Base-by-base conservation (phyloP, 2,329 filamentous ascomycete genomes). In the Sclerotinia trifoliorum region DNA sequence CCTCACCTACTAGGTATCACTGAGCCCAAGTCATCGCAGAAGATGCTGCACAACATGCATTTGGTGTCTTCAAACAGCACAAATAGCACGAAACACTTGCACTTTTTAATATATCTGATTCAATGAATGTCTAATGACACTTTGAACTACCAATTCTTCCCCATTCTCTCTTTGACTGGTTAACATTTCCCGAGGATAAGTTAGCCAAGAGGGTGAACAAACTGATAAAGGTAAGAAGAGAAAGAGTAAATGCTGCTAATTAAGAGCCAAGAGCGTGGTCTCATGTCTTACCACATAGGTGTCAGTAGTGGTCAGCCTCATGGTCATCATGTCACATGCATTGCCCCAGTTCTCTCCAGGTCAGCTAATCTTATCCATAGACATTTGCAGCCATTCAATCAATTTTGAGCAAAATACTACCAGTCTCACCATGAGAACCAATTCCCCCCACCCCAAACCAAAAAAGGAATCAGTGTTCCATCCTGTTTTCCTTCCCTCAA, bases 281-380 rank as follows among this genome's bases (percentile, higher is more conserved):
- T 48, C 57, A 48, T 48, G 44, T 61, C 19, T 48, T 46, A 62
- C 26, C 29, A 62, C 21, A 44, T 24, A 35, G 26, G 44, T 35
- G 26, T 48, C 21, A 26, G 13, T 26, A 39, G 21, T 62, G 21
- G 60, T 3, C 29, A 62, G 60, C 60, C 60, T 51, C 8, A 5
- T n/a, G 51, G 32, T 39, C 46, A 15, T 62, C 46, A 26, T 24
- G 46, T 62, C 60, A 62, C 58, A 39, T 51, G 29, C 44, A 26
- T 39, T 62, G 7, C 60, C 46, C 51, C 32, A 21, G 39, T 39
- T 26, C 21, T 51, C 46, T 62, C 39, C 29, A 21, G 44, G 44
- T 62, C 60, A 19, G 29, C 29, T 21, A 29, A 29, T 46, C 8
- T 21, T 21, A 19, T 13, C 26, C 39, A 44, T 58, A 7, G 39